These are phyloP conservation scores for Hevea brasiliensis DNA, from an alignment of 345 rosid species.

Conservation along the genomic window DNA sequence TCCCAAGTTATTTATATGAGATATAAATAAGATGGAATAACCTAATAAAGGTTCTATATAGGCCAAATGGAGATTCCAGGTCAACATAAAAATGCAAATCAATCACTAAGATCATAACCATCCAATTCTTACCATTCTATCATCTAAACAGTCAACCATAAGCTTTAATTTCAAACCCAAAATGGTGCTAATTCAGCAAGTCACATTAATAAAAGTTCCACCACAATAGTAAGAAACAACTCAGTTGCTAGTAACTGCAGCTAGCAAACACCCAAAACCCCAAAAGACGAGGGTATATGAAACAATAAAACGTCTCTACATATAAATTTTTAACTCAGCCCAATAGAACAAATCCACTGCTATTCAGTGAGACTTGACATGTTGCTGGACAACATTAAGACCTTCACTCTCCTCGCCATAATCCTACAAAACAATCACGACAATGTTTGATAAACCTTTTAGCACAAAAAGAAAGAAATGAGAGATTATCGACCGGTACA, in stretches of 20 bases:
- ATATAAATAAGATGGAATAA: too few relatives aligned
- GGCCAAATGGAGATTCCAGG: too few relatives aligned
- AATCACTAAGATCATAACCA: neutral
- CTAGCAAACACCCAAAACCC: neutral
- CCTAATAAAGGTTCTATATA: too few relatives aligned
- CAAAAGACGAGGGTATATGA: neutral
- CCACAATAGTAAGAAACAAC: neutral
- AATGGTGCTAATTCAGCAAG: constrained; percentile 3
- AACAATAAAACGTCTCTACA: constrained; percentile 1
- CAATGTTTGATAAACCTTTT: neutral
- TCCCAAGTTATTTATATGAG: too few relatives aligned
- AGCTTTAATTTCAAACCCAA: neutral
- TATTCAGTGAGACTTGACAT: constrained; percentile 21
- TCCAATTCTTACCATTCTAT: too few relatives aligned
- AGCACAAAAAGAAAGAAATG: neutral
- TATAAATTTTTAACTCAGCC: constrained; percentile 4
- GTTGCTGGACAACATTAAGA: constrained; percentile 24
- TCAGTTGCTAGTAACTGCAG: neutral
- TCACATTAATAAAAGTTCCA: constrained; percentile 1
- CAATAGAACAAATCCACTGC: neutral
- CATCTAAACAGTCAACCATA: neutral
- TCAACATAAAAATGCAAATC: neutral
- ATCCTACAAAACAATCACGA: constrained; percentile 11
- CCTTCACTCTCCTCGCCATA: constrained; percentile 26
- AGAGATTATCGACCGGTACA: neutral